Conservation (phyloP, 2,329 filamentous ascomycete genomes). For the Colletotrichum zoysiae region DNA sequence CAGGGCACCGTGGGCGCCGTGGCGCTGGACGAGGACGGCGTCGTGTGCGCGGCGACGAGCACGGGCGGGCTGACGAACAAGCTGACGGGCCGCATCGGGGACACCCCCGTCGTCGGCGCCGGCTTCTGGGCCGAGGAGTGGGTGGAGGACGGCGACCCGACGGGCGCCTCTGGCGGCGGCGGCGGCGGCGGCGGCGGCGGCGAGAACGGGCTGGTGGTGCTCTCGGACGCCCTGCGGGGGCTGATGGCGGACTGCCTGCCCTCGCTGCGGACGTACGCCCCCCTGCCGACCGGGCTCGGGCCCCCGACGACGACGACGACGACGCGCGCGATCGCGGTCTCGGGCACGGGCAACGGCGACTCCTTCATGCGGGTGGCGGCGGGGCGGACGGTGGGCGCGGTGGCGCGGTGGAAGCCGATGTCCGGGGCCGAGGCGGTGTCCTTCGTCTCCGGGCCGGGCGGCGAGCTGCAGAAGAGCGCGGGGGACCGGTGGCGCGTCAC, state of each 20-base stretch:
- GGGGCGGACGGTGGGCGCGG: conserved; percentile 77
- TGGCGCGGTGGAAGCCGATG: conserved; percentile 72
- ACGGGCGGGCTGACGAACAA: conserved; percentile 91
- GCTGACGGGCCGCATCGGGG: conserved; percentile 84
- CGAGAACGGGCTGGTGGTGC: conserved; percentile 48
- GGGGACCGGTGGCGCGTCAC: conserved; percentile 78
- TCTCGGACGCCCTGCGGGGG: conserved; percentile 59
- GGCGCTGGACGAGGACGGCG: conserved; percentile 80
- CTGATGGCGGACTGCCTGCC: conserved; percentile 73
- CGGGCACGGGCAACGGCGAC: conserved; percentile 90
- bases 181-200: conserved; percentile 16
- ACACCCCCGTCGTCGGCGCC: conserved; percentile 85
- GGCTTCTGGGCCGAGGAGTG: conserved; percentile 94
- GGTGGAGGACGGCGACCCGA: conserved; percentile 63
- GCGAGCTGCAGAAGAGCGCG: conserved; percentile 81
- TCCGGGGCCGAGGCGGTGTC: conserved; percentile 70
- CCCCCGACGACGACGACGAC: conserved; percentile 43
- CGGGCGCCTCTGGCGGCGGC: conserved; percentile 39
- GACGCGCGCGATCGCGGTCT: conserved; percentile 69
- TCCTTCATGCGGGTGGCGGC: conserved; percentile 83
- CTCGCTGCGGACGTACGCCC: conserved; percentile 57
- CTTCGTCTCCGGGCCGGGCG: conserved; percentile 76
- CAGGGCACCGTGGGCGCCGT: conserved; percentile 90
- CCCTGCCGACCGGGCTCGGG: conserved; percentile 40
- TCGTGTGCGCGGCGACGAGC: conserved; percentile 76